Evolutionary conservation across 2,329 filamentous ascomycete genomes (phyloP), one percentile per base, ranked within the genome.

Genomic region (Fusarium sp.): DNA sequence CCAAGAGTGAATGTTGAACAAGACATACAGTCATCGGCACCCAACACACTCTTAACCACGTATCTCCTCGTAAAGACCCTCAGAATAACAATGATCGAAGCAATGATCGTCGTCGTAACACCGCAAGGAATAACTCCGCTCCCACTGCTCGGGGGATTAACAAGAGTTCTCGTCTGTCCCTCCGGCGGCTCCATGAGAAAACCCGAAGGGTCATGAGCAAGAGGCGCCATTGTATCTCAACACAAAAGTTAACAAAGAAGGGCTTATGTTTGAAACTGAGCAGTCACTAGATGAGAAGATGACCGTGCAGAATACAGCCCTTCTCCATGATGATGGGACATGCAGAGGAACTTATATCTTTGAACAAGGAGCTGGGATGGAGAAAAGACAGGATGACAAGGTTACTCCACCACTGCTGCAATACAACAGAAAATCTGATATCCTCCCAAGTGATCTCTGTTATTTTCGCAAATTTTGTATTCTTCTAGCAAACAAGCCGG

Each of bases 221-320:
- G 96, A 56, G 94, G 93, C 77, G 74, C 61, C 75, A 79, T 78
- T 32, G 21, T 50, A 50, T 25, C n/a, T 35, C 18, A 6, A 15
- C 30, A 15, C 13, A 25, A 15, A 9, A 8, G 6, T 33, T 15
- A 23, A 43, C 28, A 30, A 40, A 32, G 2, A 33, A 47, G 30
- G 12, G 12, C 33, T 28, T 54, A 4, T 53, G 44, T 47, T 28
- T 58, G 60, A 60, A 64, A 46, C 50, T 52, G 50, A 66, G 46
- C 49, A 64, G 65, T 63, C 61, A 52, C 59, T 23, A 47, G 67
- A 57, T 52, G 59, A 64, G 59, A 25, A 61, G 63, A 62, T 69
- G 61, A 53, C 54, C 32, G 57, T 56, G 46, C 62, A 62, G 37
- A 44, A 60, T 62, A 44, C 47, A 53, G 54, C 23, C 23, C n/a